Base-by-base conservation (phyloP, 495 filamentous ascomycete genomes). In the Apodospora peruviana region DNA sequence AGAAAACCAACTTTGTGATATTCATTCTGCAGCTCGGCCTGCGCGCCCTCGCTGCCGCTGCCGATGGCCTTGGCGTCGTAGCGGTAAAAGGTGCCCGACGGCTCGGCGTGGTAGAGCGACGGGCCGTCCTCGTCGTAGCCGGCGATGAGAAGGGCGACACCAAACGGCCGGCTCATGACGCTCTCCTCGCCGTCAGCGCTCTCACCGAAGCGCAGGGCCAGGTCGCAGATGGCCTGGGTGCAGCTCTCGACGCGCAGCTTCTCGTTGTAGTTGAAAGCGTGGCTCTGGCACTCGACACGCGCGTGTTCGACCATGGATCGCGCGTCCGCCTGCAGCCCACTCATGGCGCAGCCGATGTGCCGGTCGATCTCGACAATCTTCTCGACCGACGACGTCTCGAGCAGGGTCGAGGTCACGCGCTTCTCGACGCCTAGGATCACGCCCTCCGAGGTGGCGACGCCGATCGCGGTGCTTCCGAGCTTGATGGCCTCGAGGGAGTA, bases 401-500 rank as follows among this genome's bases (percentile, higher is more conserved):
- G 88, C 29, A 98, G 88, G 20, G 90, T 90, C 44, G 88, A 95
- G 53, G 93, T 98, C 56, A 97, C 94, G 56, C 93, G 93, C 81
- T 98, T 98, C 74, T 98, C 93, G 42, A 98, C 93, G 59, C 94
- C 93, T 14, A 98, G 82, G 62, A 97, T 86, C 39, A 96, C 91
- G 66, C 93, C 93, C 55, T 90, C 84, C 43, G 84, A 84, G 37
- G 93, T 98, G 55, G 93, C 88, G 53, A 98, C 90, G 62, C 93
- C 93, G 75, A 98, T 98, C 59, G 93, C 93, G 51, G 93, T 98
- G 47, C 87, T 93, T 61, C 93, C 93, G 59, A 97, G 89, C 73
- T 98, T 98, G 81, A 98, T 98, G 69, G 93, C 93, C 82, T 98
- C 93, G 54, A 98, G 87, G 49, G 94, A 97, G 82, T 98, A 98